Base-by-base conservation (phyloP, 2,329 filamentous ascomycete species). In the Pseudogymnoascus sp. region DNA sequence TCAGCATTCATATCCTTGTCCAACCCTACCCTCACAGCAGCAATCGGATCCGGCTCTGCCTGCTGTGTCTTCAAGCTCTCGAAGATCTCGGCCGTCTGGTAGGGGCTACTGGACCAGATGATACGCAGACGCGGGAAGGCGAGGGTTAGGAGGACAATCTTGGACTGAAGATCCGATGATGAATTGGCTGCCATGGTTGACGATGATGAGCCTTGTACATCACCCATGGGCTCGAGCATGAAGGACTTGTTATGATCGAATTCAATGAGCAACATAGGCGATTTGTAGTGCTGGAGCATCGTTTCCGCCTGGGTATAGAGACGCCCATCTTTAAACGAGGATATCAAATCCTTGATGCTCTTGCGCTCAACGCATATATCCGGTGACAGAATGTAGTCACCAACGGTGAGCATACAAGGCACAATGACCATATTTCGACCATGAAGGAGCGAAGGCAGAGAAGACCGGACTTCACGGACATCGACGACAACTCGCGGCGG, bases 161-260 rank as follows among this genome's bases (percentile, higher is more conserved):
- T 94, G 64, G 88, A 88, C 72, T 99, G 94, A 32, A 97, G 79
- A 70, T 97, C 94, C 35, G 87, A 87, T 0, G 84, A 81, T 62
- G 76, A 78, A 22, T 80, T 74, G 0, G 87, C 81, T 60, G 85
- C 84, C 57, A 88, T 81, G 18, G 25, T 6, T 64, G 87, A 83
- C 61, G 77, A 80, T 8, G 86, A 73, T 60, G 81, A 84, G n/a
- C 83, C 79, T 7, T 81, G 80, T 60, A 87, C 69, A 74, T 89
- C 86, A 57, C 87, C 86, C 68, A 91, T 82, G 0, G 89, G 88
- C 72, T 93, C 94, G 14, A 99, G 85, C 0, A 92, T 97, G 74
- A 99, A 99, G 3, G 90, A 93, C 73, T 96, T 97, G 77, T 96
- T 93, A 71, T 96, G 89, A 72, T 97, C 92, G 73, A 99, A 99